Evolutionary conservation across 371 early-diverging fungal species (phyloP).

Genomic region (Phascolomyces articulosus): DNA sequence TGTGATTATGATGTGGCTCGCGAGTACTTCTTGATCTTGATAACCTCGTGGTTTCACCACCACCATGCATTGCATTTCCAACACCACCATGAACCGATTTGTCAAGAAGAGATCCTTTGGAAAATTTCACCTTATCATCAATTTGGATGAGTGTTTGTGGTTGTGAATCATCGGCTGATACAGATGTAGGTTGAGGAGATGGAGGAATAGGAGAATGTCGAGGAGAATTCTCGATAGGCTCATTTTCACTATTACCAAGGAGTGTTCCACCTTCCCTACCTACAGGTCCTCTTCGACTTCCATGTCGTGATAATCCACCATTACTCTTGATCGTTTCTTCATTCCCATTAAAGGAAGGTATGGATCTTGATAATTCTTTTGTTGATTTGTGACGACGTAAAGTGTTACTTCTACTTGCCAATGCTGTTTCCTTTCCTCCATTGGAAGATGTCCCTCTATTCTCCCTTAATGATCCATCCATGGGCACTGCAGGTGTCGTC

Average conservation of each 20-base stretch:
- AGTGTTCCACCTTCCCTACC: slow-evolving; percentile 23
- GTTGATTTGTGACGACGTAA: slow-evolving; percentile 46
- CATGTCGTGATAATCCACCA: slow-evolving; percentile 23
- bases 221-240: slow-evolving; percentile 1
- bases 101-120: slow-evolving; percentile 46
- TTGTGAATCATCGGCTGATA: background rate
- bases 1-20: slow-evolving; percentile 16
- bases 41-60: slow-evolving; percentile 13
- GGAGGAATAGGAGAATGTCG: background rate
- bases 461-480: background rate
- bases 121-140: slow-evolving; percentile 40
- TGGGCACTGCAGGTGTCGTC: background rate
- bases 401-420: background rate
- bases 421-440: background rate
- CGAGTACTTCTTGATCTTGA: slow-evolving; percentile 42
- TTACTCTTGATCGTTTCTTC: slow-evolving; percentile 26
- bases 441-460: background rate
- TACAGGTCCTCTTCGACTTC: slow-evolving; percentile 20
- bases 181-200: too few species aligned
- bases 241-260: slow-evolving; percentile 21
- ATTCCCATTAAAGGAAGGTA: slow-evolving; percentile 3
- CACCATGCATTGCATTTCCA: background rate
- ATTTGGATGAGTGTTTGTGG: slow-evolving; percentile 37
- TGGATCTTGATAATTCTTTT: slow-evolving; percentile 19
- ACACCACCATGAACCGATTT: background rate